Evolutionary conservation across 2,329 filamentous ascomycete species (phyloP).

Genomic region (Cordyceps pruinosa): DNA sequence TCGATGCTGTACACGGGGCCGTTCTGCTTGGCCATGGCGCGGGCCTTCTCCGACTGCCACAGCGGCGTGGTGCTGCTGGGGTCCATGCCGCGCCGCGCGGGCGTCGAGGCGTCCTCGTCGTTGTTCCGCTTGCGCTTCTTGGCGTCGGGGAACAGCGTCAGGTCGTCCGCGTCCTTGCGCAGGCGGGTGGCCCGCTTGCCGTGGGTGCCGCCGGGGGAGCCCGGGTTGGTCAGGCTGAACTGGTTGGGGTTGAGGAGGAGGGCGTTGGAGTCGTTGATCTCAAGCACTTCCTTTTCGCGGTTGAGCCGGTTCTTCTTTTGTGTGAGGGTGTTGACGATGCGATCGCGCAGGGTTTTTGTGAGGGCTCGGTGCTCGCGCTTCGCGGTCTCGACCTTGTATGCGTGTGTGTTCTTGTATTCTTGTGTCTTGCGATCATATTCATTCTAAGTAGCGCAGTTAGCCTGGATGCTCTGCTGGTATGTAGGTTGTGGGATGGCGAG

Average conservation of each 20-base stretch:
- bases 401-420: conserved; percentile 52
- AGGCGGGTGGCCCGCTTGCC: conserved; percentile 57
- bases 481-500: no score
- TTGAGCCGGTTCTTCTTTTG: conserved; percentile 58
- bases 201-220: conserved; percentile 56
- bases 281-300: conserved; percentile 60
- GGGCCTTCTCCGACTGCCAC: conserved; percentile 55
- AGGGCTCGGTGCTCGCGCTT: conserved; percentile 54
- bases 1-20: conserved; percentile 59
- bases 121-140: conserved; percentile 58
- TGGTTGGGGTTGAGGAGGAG: conserved; percentile 61
- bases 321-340: conserved; percentile 59
- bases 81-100: conserved; percentile 49
- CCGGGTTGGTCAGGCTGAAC: conserved; percentile 58
- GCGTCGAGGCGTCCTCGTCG: conserved; percentile 54
- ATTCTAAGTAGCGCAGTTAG: conserved; percentile 34
- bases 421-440: conserved; percentile 57
- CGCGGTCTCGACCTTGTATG: conserved; percentile 56
- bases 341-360: conserved; percentile 54
- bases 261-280: conserved; percentile 60
- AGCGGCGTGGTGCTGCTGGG: conserved; percentile 51
- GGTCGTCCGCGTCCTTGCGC: conserved; percentile 54
- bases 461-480: neutral
- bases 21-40: conserved; percentile 46
- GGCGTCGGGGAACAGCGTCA: conserved; percentile 45